These are phyloP conservation scores for Podila epigama DNA, from an alignment of 192 early-diverging fungal genomes.

Conservation along the genomic window DNA sequence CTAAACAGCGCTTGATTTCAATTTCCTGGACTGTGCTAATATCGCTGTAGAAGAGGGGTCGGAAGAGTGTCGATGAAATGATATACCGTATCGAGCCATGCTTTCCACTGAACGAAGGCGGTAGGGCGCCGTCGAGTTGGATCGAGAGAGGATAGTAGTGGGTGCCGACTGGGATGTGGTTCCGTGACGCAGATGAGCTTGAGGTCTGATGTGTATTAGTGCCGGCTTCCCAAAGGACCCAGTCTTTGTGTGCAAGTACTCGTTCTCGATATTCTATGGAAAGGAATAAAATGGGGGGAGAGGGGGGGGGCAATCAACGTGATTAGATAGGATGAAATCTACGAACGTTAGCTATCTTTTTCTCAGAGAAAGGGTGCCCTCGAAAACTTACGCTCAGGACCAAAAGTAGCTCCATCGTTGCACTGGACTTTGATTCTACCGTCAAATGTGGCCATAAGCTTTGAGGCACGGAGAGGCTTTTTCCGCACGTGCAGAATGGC, in stretches of 20 bases:
- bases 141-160: slow-evolving; percentile 49
- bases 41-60: slow-evolving; percentile 53
- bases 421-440: slow-evolving; percentile 48
- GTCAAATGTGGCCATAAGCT: slow-evolving; percentile 41
- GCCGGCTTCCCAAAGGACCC: slow-evolving; percentile 49
- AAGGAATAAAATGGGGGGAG: background rate
- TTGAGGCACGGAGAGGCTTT: slow-evolving; percentile 38
- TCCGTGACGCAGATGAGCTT: slow-evolving; percentile 27
- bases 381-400: slow-evolving; percentile 36
- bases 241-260: slow-evolving; percentile 45
- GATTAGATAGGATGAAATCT: background rate
- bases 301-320: background rate
- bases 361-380: too few relatives aligned
- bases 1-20: slow-evolving; percentile 52
- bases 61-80: slow-evolving; percentile 42
- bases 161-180: slow-evolving; percentile 44
- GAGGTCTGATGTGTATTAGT: background rate
- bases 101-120: slow-evolving; percentile 54
- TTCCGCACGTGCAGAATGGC: slow-evolving; percentile 47
- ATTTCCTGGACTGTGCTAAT: slow-evolving; percentile 50
- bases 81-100: slow-evolving; percentile 57
- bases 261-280: slow-evolving; percentile 43
- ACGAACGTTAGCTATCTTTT: background rate
- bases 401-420: slow-evolving; percentile 45
- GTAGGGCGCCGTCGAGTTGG: slow-evolving; percentile 44